These are phyloP conservation scores for Aspergillus bombycis DNA, from an alignment of 2,329 filamentous ascomycete species.

Conservation along the genomic window DNA sequence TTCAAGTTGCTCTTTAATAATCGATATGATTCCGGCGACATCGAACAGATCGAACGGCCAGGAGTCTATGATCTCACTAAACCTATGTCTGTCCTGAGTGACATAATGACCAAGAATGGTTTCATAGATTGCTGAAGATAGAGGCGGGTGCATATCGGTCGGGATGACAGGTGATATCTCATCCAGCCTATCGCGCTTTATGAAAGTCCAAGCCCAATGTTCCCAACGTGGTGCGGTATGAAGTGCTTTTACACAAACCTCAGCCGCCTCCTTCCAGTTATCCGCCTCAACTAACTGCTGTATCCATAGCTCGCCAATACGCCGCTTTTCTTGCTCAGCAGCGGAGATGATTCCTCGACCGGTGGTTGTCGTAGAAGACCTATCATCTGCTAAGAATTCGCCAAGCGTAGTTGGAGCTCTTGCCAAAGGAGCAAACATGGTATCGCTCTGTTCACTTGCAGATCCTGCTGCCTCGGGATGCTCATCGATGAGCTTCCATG, in stretches of 20 bases:
- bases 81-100: constrained; percentile 71
- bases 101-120: constrained; percentile 89
- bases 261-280: constrained; percentile 77
- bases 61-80: constrained; percentile 76
- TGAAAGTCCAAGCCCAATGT: constrained; percentile 93
- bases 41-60: constrained; percentile 89
- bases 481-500: constrained; percentile 86
- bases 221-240: constrained; percentile 83
- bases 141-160: constrained; percentile 73
- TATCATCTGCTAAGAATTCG: constrained; percentile 75
- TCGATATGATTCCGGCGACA: constrained; percentile 72
- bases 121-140: constrained; percentile 84
- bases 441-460: constrained; percentile 41
- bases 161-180: constrained; percentile 88
- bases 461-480: constrained; percentile 71
- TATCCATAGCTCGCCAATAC: constrained; percentile 92
- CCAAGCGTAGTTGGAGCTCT: constrained; percentile 51
- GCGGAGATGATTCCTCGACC: constrained; percentile 63
- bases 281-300: constrained; percentile 76
- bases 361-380: constrained; percentile 64
- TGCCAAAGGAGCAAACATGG: constrained; percentile 34
- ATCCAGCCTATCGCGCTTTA: constrained; percentile 81
- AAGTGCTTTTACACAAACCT: constrained; percentile 80
- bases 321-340: constrained; percentile 82
- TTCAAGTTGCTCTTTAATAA: constrained; percentile 80